These are phyloP conservation scores for Rhodocollybia butyracea DNA, from an alignment of 768 basidiomycete genomes.

Conservation along the genomic window DNA sequence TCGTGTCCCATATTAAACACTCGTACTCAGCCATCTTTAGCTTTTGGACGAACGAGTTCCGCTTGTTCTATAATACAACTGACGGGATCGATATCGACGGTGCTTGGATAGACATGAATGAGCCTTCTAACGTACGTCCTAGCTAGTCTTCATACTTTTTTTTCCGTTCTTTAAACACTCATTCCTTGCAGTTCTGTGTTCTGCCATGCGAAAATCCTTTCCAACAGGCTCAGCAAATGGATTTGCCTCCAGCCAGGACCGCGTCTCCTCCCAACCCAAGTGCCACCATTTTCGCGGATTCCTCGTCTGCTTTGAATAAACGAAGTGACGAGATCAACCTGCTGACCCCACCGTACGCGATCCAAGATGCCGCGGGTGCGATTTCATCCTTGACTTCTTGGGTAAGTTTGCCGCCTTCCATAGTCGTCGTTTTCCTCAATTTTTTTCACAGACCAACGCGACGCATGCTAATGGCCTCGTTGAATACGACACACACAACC, in stretches of 20 bases:
- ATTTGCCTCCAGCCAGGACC: slow-evolving; percentile 51
- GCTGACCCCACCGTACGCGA: slow-evolving; percentile 53
- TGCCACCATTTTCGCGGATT: slow-evolving; percentile 45
- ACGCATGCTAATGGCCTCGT: slow-evolving; percentile 55
- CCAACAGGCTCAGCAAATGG: slow-evolving; percentile 48
- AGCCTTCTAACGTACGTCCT: slow-evolving; percentile 56
- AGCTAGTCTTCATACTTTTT: not conserved
- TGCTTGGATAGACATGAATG: slow-evolving; percentile 78
- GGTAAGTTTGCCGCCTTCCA: slow-evolving; percentile 29
- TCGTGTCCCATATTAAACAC: not conserved
- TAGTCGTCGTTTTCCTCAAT: not conserved
- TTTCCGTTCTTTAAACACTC: not conserved
- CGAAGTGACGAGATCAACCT: slow-evolving; percentile 28
- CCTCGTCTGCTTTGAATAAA: slow-evolving; percentile 13
- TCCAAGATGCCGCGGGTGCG: slow-evolving; percentile 48
- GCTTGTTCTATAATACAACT: slow-evolving; percentile 48
- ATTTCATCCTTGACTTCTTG: slow-evolving; percentile 54
- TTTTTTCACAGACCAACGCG: slow-evolving; percentile 32
- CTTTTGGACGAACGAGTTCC: slow-evolving; percentile 64
- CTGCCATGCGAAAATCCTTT: slow-evolving; percentile 61
- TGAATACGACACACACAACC: slow-evolving; percentile 63
- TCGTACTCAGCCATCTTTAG: slow-evolving; percentile 22
- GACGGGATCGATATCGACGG: slow-evolving; percentile 66
- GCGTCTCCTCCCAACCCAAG: slow-evolving; percentile 49
- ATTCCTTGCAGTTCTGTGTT: slow-evolving; percentile 51